Conservation (phyloP, 2,329 filamentous ascomycete species). For the Calcarisporium arbuscula region DNA sequence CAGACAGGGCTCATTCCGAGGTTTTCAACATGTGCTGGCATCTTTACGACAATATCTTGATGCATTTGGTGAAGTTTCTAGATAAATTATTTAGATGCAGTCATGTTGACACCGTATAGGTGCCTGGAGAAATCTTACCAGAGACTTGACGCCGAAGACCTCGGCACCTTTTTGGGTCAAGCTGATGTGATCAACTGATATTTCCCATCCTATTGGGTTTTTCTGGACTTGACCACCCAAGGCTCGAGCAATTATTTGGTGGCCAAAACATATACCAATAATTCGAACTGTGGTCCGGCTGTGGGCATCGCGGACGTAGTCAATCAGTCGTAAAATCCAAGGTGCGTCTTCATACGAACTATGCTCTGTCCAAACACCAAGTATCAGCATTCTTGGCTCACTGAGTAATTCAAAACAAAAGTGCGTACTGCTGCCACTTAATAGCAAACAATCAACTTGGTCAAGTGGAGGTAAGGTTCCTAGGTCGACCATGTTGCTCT, state of each 20-base stretch:
- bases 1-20: constrained; percentile 32
- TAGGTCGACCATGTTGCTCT: constrained; percentile 23
- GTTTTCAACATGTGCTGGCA: constrained; percentile 28
- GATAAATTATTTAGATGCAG: neutral
- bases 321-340: constrained; percentile 34
- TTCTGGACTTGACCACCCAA: constrained; percentile 29
- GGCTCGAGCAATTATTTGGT: constrained; percentile 37
- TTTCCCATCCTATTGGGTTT: constrained; percentile 33
- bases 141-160: constrained; percentile 23
- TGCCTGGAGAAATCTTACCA: constrained; percentile 15
- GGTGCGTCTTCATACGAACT: constrained; percentile 30
- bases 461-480: constrained; percentile 19
- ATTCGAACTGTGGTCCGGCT: constrained; percentile 23
- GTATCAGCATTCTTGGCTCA: neutral
- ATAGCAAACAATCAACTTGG: constrained; percentile 22
- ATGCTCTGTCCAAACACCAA: constrained; percentile 12
- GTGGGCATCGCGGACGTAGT: constrained; percentile 24
- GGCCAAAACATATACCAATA: constrained; percentile 40
- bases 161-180: constrained; percentile 30
- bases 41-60: constrained; percentile 31
- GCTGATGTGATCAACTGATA: constrained; percentile 30
- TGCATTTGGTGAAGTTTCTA: constrained; percentile 37
- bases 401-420: neutral
- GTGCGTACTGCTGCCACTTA: constrained; percentile 27
- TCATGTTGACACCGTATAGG: neutral